Conservation (phyloP, 139 green algal species). For the Ettlia oleoabundans region DNA sequence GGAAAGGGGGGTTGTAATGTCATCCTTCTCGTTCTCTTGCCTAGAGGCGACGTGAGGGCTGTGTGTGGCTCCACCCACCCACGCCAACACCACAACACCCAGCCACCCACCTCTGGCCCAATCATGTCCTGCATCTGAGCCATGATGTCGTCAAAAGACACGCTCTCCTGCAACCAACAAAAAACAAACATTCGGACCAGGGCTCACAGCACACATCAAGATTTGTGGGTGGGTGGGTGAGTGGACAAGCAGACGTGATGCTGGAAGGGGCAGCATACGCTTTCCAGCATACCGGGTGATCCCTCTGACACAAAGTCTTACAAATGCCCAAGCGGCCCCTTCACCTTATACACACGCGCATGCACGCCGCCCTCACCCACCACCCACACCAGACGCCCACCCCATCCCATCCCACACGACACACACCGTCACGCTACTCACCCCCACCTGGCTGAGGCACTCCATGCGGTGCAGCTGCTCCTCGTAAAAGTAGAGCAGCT, state of each 20-base stretch:
- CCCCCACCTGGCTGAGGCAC: slow-evolving; percentile 83
- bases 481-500: slow-evolving; percentile 94
- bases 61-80: background rate
- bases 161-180: slow-evolving; percentile 39
- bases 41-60: background rate
- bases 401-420: slow-evolving; percentile 55
- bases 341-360: no score
- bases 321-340: no score
- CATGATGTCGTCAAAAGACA: slow-evolving; percentile 59
- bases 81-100: background rate
- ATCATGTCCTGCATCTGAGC: slow-evolving; percentile 99
- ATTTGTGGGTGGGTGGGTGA: no score
- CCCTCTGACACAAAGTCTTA: no score
- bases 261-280: no score
- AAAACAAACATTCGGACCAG: no score
- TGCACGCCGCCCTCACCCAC: background rate
- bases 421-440: no score
- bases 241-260: no score
- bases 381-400: background rate
- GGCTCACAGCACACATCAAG: no score
- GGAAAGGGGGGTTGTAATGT: background rate
- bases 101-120: slow-evolving; percentile 55
- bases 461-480: slow-evolving; percentile 99
- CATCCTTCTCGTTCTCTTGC: background rate
- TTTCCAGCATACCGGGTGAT: no score